Evolutionary conservation across 2,329 filamentous ascomycete species (phyloP), one percentile per base, ranked within the genome.

Genomic region (Colletotrichum filicis): DNA sequence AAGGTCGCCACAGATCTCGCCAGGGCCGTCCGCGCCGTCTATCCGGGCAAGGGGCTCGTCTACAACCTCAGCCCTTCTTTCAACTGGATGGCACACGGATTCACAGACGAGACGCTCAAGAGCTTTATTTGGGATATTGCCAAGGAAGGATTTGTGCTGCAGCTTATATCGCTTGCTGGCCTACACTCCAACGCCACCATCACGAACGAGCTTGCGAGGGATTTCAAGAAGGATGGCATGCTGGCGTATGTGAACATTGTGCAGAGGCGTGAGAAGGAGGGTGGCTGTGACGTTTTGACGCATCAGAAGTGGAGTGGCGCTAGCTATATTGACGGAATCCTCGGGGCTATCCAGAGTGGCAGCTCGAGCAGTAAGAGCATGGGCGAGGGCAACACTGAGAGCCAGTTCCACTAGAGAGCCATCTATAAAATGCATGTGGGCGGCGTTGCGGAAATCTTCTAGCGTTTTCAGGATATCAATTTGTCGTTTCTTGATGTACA

Each of bases 21-120:
- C 14, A 88, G 89, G 12, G 90, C 95, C 58, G 97, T 99, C 74
- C 91, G 93, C 67, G 83, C 86, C 0, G 86, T 84, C 4, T 87
- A 90, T 78, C 94, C 95, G 0, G 91, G 90, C 74, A 98, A 98
- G 89, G 93, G 94, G 46, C 89, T 99, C 28, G 96, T 98, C 0
- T 99, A 99, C 86, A 99, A 99, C 85, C 89, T 99, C 1, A 95
- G 93, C 5, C 97, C 97, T 1, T 97, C 94, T 9, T 99, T 99
- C 89, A 98, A 99, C 87, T 99, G 97, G 97, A 97, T 97, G 91
- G 92, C 92, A 12, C 95, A 98, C 81, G 97, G 96, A 35, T 99
- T 98, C 84, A 92, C 90, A 3, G 91, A 95, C 75, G 92, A 91
- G 74, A 92, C 93, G 6, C 88, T 99, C 68, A 95, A 93, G 85